Evolutionary conservation across 768 basidiomycete species (phyloP).

Genomic region (Tylopilus subfusipes): DNA sequence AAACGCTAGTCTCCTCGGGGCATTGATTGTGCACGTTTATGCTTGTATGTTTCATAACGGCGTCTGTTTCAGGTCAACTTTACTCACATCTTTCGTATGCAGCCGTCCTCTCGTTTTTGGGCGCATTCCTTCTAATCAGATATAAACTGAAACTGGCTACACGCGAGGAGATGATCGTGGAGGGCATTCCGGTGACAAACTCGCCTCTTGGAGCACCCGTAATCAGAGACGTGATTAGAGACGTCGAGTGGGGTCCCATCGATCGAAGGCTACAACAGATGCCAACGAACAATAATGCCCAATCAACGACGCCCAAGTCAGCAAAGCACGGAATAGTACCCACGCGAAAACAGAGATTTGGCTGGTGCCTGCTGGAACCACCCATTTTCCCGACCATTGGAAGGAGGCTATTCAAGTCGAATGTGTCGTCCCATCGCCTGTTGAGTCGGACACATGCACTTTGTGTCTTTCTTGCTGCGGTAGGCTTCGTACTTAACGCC

Average conservation of each 20-base stretch:
- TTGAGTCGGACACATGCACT: slow-evolving; percentile 49
- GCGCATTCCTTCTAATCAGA: slow-evolving; percentile 53
- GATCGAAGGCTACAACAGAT: no score
- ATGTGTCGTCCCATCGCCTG: slow-evolving; percentile 37
- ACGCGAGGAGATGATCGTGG: slow-evolving; percentile 41
- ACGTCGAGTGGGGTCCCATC: background rate
- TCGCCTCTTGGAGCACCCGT: background rate
- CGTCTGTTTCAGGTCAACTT: background rate
- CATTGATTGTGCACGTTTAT: slow-evolving; percentile 50
- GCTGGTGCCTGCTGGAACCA: background rate
- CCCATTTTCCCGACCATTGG: slow-evolving; percentile 42
- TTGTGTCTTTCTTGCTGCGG: slow-evolving; percentile 43
- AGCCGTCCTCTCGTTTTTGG: slow-evolving; percentile 49
- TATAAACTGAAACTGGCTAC: slow-evolving; percentile 53
- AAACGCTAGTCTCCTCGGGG: slow-evolving; percentile 47
- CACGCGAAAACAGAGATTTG: background rate
- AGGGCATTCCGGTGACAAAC: slow-evolving; percentile 17
- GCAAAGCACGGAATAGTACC: background rate
- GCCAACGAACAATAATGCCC: background rate
- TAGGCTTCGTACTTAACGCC: slow-evolving; percentile 51
- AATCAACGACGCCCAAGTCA: background rate
- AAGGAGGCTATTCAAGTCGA: slow-evolving; percentile 41
- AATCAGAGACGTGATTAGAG: no score
- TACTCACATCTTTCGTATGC: background rate
- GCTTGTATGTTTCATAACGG: slow-evolving; percentile 36